Conservation (phyloP, 805 yeast genomes). For the Candida sithepensis region DNA sequence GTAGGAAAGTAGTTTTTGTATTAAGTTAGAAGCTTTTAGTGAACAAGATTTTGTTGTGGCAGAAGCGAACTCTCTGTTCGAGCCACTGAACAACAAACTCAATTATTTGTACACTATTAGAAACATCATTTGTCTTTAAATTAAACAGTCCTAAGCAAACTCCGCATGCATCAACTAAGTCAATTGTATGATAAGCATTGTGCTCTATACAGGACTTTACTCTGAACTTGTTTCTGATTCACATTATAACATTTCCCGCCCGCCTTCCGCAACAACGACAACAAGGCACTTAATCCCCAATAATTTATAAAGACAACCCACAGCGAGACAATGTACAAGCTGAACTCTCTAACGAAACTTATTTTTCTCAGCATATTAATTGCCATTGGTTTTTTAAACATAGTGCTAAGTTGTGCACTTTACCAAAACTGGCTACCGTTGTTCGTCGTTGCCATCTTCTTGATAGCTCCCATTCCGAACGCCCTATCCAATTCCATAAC, state of each 20-base stretch:
- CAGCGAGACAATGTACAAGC: conserved; percentile 12
- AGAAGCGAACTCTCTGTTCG: no score
- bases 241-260: no score
- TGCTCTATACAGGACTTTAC: neutral
- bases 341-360: conserved; percentile 67
- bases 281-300: no score
- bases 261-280: no score
- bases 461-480: conserved; percentile 36
- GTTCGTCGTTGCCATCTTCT: conserved; percentile 44
- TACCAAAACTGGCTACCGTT: conserved; percentile 90
- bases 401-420: conserved; percentile 81
- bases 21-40: neutral
- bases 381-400: conserved; percentile 86
- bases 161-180: neutral
- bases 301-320: no score
- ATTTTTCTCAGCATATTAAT: conserved; percentile 70
- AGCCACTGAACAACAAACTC: no score
- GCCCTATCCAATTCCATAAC: conserved; percentile 23
- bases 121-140: no score
- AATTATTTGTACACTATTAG: no score
- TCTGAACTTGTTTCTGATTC: no score
- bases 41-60: conserved; percentile 9
- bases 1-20: neutral
- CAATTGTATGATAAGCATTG: neutral
- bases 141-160: no score